A percentile compares a stretch with the other conserved stretches of the same genome.
These are phyloP conservation scores for Hanseniaspora pseudoguilliermondii DNA, from an alignment of 805 yeast species.

Conservation along the genomic window DNA sequence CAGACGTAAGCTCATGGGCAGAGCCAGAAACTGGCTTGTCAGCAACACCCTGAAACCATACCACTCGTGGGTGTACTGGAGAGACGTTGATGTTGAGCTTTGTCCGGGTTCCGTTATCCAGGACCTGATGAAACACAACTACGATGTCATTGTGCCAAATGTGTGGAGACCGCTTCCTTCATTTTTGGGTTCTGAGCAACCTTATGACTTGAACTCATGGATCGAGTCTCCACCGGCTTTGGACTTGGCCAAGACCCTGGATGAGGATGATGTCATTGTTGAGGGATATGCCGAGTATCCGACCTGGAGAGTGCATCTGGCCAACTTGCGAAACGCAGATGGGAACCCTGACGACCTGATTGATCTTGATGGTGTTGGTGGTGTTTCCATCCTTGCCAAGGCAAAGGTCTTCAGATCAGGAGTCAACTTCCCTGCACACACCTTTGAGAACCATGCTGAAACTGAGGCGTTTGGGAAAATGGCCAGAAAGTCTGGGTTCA, in stretches of 20 bases:
- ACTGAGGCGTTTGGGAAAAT: conserved; percentile 80
- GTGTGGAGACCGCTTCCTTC: conserved; percentile 97
- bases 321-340: conserved; percentile 48
- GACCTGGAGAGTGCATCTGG: conserved; percentile 73
- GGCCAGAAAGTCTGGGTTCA: conserved; percentile 65
- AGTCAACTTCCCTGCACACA: conserved; percentile 73
- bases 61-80: conserved; percentile 86
- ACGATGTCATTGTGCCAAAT: conserved; percentile 68
- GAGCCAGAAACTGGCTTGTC: conserved; percentile 76
- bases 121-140: conserved; percentile 54
- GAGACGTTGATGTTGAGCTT: conserved; percentile 78
- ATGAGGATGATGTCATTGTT: conserved; percentile 75
- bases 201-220: conserved; percentile 96
- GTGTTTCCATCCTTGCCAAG: conserved; percentile 66
- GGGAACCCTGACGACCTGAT: conserved; percentile 55
- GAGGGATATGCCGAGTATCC: conserved; percentile 83
- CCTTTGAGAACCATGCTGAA: conserved; percentile 75
- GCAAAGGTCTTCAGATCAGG: conserved; percentile 67
- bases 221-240: conserved; percentile 71
- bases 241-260: conserved; percentile 48
- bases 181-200: conserved; percentile 80
- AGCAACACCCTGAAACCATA: conserved; percentile 64
- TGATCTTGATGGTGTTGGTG: conserved; percentile 75
- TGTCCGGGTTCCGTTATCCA: conserved; percentile 67
- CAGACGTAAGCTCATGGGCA: conserved; percentile 71